phyloP scores from a whole-genome alignment of 495 filamentous ascomycete genomes.

The Cudoniella acicularis region DNA sequence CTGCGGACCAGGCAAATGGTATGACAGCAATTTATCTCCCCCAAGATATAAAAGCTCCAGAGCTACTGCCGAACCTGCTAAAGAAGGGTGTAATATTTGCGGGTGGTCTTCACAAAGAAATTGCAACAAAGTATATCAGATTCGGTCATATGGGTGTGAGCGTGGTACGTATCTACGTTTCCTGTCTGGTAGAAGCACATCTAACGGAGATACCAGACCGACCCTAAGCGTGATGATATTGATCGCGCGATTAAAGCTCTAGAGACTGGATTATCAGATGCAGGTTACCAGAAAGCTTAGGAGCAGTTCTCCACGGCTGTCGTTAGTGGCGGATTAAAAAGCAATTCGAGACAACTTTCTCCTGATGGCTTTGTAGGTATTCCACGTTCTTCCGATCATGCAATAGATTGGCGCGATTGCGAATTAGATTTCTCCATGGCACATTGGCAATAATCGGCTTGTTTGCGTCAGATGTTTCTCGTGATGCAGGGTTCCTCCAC shows the following conservation, averaged over 20 bases:
- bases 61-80: conserved; percentile 79
- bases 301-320: not conserved
- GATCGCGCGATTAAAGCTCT: conserved; percentile 76
- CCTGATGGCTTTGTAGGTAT: not conserved
- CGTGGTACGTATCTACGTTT: conserved; percentile 48
- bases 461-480: not conserved
- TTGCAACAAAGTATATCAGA: conserved; percentile 66
- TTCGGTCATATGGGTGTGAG: conserved; percentile 92
- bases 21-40: conserved; percentile 98
- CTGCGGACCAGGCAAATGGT: conserved; percentile 88
- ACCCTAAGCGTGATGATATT: conserved; percentile 64
- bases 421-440: not conserved
- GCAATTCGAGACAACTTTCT: conserved; percentile 11
- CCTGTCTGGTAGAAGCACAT: not conserved
- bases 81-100: conserved; percentile 94
- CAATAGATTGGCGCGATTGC: conserved; percentile 18
- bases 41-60: conserved; percentile 70
- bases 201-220: conserved; percentile 40
- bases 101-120: conserved; percentile 88
- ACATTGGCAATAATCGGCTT: not conserved
- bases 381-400: conserved; percentile 3
- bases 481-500: not conserved
- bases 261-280: conserved; percentile 68
- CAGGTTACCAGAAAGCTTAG: conserved; percentile 56
- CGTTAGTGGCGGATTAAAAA: conserved; percentile 2